Conservation (phyloP, 2,329 filamentous ascomycete genomes). For the Bretziella fagacearum region DNA sequence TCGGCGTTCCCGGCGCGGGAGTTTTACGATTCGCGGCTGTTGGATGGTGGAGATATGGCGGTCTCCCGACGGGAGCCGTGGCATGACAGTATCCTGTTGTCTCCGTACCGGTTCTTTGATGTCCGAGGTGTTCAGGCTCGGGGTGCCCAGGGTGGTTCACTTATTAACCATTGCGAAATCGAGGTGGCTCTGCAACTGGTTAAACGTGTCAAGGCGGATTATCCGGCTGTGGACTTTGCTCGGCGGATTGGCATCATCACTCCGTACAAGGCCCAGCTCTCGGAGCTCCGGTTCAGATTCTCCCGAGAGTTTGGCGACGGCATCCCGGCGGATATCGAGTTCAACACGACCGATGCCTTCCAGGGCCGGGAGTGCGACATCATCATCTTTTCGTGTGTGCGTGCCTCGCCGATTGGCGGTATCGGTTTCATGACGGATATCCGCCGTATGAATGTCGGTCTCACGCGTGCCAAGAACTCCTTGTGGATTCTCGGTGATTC, state of each 20-base stretch:
- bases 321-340: slow-evolving; percentile 70
- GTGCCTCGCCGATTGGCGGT: slow-evolving; percentile 78
- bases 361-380: slow-evolving; percentile 93
- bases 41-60: slow-evolving; percentile 75
- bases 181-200: slow-evolving; percentile 77
- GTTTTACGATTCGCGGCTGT: slow-evolving; percentile 78
- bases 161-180: slow-evolving; percentile 77
- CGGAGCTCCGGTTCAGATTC: slow-evolving; percentile 63
- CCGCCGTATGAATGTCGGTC: slow-evolving; percentile 95
- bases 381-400: slow-evolving; percentile 97
- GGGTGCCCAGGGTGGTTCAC: slow-evolving; percentile 58
- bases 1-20: slow-evolving; percentile 75
- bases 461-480: slow-evolving; percentile 91
- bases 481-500: slow-evolving; percentile 95
- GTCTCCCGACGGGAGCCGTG: slow-evolving; percentile 60
- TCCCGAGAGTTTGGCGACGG: slow-evolving; percentile 50
- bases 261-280: slow-evolving; percentile 87
- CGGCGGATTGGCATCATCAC: slow-evolving; percentile 94
- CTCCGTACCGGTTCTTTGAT: slow-evolving; percentile 94
- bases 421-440: slow-evolving; percentile 98
- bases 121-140: slow-evolving; percentile 73
- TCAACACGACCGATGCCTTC: slow-evolving; percentile 98
- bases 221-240: slow-evolving; percentile 47
- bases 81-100: slow-evolving; percentile 67
- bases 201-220: slow-evolving; percentile 59